phyloP scores from a whole-genome alignment of 2,329 filamentous ascomycete genomes.

The Fusarium goolgardi region DNA sequence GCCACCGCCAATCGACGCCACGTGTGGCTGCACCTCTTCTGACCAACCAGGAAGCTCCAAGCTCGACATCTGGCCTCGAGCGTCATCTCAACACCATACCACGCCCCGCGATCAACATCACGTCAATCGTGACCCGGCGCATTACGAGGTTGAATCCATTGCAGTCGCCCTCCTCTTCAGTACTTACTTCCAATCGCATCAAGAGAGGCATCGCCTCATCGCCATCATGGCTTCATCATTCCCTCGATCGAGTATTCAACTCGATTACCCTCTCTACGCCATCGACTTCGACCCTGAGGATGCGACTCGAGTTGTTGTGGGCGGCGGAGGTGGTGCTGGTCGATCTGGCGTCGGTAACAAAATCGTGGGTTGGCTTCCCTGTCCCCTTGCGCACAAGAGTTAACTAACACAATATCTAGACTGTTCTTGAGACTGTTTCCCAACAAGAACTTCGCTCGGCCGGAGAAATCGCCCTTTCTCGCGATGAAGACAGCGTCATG shows the following conservation, averaged over 20 bases:
- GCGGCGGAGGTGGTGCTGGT: conserved; percentile 86
- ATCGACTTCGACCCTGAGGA: conserved; percentile 89
- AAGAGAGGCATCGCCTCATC: conserved; percentile 32
- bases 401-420: conserved; percentile 58
- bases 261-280: conserved; percentile 86
- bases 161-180: background rate
- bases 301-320: conserved; percentile 80
- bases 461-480: conserved; percentile 80
- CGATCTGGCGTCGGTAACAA: conserved; percentile 87
- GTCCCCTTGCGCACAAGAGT: background rate
- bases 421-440: conserved; percentile 76
- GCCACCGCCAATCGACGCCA: conserved; percentile 32
- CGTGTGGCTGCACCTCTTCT: conserved; percentile 16
- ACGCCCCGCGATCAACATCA: conserved; percentile 31
- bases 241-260: conserved; percentile 69
- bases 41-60: conserved; percentile 41
- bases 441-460: conserved; percentile 72
- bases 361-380: conserved; percentile 68
- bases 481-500: conserved; percentile 89
- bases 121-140: conserved; percentile 14
- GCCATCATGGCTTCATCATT: conserved; percentile 55
- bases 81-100: conserved; percentile 29
- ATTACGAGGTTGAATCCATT: conserved; percentile 2
- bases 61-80: conserved; percentile 46
- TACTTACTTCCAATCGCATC: background rate